Evolutionary conservation across 768 basidiomycete genomes (phyloP), one percentile per base, ranked within the genome.

Genomic region (Pulveroboletus sp.): DNA sequence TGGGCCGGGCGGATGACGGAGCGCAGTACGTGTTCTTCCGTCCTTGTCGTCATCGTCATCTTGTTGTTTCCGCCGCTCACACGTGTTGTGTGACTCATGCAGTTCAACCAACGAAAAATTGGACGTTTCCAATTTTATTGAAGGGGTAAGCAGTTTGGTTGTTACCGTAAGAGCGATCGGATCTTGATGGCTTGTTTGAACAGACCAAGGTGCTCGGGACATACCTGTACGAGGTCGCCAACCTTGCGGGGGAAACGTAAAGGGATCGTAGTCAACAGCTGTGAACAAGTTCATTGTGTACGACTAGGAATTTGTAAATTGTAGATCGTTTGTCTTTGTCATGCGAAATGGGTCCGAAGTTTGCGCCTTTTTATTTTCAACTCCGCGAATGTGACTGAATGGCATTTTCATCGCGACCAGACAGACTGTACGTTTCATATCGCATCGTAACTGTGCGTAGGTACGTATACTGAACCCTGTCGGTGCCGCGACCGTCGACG

Each of bases 71-170:
- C 5, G 13, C 23, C 24, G 34, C 37, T 49, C 34, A 47, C 20
- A 6, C 16, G 9, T n/a, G 20, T 21, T 14, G 41, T 4, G 34
- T 6, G 13, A 12, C 12, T 33, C 29, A 47, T 47, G 3, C 53
- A 90, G 90, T 69, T 91, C 89, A 43, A 93, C 89, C 11, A 94
- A 95, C 66, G 95, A 97, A 77, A 98, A 98, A 69, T 74, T 98
- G 43, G 94, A 98, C 69, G 74, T 74, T 44, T 82, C 81, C 40
- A 98, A 98, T 74, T 97, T 85, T 69, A 85, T 97, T 51, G 72
- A 90, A 67, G 88, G 86, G 61, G 90, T 87, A 46, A 14, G 69
- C 12, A 11, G 27, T 66, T 63, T 16, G 39, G 17, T 45, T 12
- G 24, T 46, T n/a, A 3, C 43, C 2, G 16, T 45, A 34, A n/a